These are phyloP conservation scores for Acmispon strigosus DNA, from an alignment of 306 rosid genomes.

Conservation along the genomic window DNA sequence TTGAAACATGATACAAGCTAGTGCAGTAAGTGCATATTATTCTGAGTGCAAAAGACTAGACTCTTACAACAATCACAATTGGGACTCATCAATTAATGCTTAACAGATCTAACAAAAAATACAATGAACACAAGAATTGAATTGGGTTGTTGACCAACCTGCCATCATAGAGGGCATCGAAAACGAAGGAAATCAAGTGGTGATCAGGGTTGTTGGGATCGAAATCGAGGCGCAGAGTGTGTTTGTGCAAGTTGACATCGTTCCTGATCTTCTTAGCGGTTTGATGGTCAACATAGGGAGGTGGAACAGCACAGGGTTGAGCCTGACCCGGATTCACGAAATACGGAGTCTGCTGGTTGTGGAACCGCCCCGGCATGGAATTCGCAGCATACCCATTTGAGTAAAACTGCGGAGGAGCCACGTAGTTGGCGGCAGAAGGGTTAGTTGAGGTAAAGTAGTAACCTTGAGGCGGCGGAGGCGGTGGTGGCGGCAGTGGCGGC, in stretches of 20 bases:
- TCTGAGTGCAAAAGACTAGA: background rate
- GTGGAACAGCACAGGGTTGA: constrained; percentile 28
- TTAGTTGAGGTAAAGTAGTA: constrained; percentile 20
- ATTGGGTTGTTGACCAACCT: constrained; percentile 50
- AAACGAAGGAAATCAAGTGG: constrained; percentile 68
- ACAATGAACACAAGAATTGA: background rate
- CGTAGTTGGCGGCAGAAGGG: constrained; percentile 19
- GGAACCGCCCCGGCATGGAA: constrained; percentile 35
- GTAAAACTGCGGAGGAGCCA: constrained; percentile 34
- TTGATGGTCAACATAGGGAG: constrained; percentile 68
- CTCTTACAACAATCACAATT: background rate
- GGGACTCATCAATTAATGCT: too few relatives aligned
- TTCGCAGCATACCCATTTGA: constrained; percentile 39
- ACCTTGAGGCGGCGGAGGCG: constrained; percentile 34
- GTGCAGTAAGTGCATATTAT: background rate
- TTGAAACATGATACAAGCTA: too few relatives aligned
- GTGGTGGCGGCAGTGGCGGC: constrained; percentile 9
- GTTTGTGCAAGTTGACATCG: constrained; percentile 77
- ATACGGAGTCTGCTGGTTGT: constrained; percentile 30
- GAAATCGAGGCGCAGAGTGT: constrained; percentile 46
- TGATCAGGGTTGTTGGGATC: constrained; percentile 72
- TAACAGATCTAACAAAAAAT: background rate
- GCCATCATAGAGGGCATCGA: constrained; percentile 74
- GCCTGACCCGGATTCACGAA: constrained; percentile 32
- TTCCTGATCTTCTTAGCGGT: constrained; percentile 77